Conservation (phyloP, 306 rosid species). For the Hippophae gyantsensis region DNA sequence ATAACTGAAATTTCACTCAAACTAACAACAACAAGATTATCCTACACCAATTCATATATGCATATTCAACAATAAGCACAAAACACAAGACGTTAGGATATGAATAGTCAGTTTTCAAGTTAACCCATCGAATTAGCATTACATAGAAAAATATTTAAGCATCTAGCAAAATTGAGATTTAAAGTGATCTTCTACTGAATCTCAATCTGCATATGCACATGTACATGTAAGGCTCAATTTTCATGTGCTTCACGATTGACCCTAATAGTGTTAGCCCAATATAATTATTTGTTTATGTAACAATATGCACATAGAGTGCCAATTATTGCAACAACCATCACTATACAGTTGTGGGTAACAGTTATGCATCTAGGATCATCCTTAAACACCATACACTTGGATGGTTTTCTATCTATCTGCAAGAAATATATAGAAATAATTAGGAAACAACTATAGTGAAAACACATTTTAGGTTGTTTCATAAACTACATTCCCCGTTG, state of each 20-base stretch:
- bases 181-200: no score
- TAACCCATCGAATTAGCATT: neutral
- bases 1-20: slow-evolving; percentile 86
- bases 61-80: slow-evolving; percentile 13
- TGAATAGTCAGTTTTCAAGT: neutral
- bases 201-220: no score
- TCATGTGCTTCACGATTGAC: no score
- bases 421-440: no score
- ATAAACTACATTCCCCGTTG: slow-evolving; percentile 45
- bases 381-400: no score
- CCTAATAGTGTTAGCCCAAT: neutral
- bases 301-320: slow-evolving; percentile 60
- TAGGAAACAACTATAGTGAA: no score
- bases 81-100: neutral
- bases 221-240: no score
- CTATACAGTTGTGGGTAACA: slow-evolving; percentile 94
- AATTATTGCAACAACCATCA: slow-evolving; percentile 94
- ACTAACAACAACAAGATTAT: slow-evolving; percentile 89
- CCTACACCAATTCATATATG: slow-evolving; percentile 84
- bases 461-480: slow-evolving; percentile 58
- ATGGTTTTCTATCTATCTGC: no score
- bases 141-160: neutral
- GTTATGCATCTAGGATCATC: slow-evolving; percentile 38
- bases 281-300: neutral
- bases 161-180: neutral